Conservation (phyloP, 768 basidiomycete species). For the Calvatia gigantea region DNA sequence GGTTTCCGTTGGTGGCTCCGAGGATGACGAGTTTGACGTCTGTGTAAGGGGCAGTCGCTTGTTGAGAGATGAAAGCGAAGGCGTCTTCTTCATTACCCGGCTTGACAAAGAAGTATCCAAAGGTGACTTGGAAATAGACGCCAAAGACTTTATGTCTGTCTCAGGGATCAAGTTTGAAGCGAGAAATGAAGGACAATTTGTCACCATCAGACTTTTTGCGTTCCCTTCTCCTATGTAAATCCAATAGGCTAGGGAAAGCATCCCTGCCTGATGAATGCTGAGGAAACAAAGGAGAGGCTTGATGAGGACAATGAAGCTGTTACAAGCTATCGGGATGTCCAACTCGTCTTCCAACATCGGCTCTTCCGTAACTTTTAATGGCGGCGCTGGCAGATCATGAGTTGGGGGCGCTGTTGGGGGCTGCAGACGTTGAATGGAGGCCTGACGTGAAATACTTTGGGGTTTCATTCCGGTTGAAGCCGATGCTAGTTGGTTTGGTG, state of each 20-base stretch:
- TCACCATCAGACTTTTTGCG: conserved; percentile 24
- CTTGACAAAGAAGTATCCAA: conserved; percentile 22
- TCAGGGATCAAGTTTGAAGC: conserved; percentile 17
- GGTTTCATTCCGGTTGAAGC: conserved; percentile 19
- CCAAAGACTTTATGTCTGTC: conserved; percentile 14
- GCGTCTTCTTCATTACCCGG: conserved; percentile 46
- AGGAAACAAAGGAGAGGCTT: conserved; percentile 42
- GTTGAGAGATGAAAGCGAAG: conserved; percentile 54
- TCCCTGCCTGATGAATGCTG: conserved; percentile 28
- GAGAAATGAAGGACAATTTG: conserved; percentile 20
- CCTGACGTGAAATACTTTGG: conserved; percentile 38
- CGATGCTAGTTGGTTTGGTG: neutral
- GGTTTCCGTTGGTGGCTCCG: conserved; percentile 17
- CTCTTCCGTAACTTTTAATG: conserved; percentile 18
- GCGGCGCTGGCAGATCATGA: conserved; percentile 44
- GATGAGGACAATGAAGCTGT: conserved; percentile 33
- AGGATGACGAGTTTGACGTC: conserved; percentile 23
- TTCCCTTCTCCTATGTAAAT: conserved; percentile 23
- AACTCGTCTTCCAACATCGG: conserved; percentile 14
- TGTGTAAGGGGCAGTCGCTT: conserved; percentile 30
- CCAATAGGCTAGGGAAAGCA: conserved; percentile 22
- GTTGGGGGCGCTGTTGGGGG: conserved; percentile 50
- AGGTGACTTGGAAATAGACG: conserved; percentile 15
- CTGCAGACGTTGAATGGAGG: conserved; percentile 37
- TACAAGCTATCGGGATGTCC: conserved; percentile 8